These are phyloP conservation scores for Wallemia mellicola DNA, from an alignment of 1,284 basidiomycete species.

Conservation along the genomic window DNA sequence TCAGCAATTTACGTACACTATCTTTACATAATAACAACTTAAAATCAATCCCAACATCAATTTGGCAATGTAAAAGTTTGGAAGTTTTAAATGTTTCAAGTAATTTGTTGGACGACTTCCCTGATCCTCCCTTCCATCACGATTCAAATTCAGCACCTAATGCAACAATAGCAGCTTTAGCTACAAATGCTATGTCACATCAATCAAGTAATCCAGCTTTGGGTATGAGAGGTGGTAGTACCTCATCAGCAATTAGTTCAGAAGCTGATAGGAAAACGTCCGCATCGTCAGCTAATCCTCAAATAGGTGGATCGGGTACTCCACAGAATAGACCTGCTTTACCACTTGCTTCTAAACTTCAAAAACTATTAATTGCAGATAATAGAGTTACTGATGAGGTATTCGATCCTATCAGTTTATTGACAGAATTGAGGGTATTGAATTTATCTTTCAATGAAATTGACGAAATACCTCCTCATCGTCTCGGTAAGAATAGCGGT, in stretches of 20 bases:
- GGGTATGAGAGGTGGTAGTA: background rate
- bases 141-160: background rate
- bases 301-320: slow-evolving; percentile 8
- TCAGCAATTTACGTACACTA: slow-evolving; percentile 44
- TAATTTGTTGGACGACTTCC: slow-evolving; percentile 50
- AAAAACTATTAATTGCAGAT: slow-evolving; percentile 60
- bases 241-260: background rate
- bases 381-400: slow-evolving; percentile 62
- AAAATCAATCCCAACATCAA: slow-evolving; percentile 33
- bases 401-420: slow-evolving; percentile 38
- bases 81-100: slow-evolving; percentile 57
- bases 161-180: background rate
- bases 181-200: background rate
- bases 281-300: slow-evolving; percentile 3
- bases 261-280: slow-evolving; percentile 13
- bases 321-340: slow-evolving; percentile 18
- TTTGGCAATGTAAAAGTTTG: slow-evolving; percentile 65
- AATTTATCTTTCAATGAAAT: slow-evolving; percentile 93
- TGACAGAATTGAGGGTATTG: slow-evolving; percentile 47
- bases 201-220: background rate
- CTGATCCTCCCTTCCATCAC: slow-evolving; percentile 24
- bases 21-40: slow-evolving; percentile 84
- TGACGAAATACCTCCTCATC: slow-evolving; percentile 50
- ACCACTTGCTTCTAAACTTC: slow-evolving; percentile 39
- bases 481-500: slow-evolving; percentile 33